These are phyloP conservation scores for Mycena latifolia DNA, from an alignment of 768 basidiomycete genomes.

Conservation along the genomic window DNA sequence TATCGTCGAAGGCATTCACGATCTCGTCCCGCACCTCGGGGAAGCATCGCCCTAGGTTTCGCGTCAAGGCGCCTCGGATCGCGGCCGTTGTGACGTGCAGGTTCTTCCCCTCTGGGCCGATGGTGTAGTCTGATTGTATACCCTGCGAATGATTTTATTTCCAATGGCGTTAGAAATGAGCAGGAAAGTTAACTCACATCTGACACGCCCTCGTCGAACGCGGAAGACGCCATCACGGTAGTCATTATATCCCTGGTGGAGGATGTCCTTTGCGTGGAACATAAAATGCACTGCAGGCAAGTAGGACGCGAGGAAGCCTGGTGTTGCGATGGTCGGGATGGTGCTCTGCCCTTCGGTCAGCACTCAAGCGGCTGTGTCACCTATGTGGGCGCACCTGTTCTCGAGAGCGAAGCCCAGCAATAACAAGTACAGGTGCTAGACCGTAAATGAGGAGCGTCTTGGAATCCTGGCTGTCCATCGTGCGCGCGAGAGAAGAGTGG, in stretches of 20 bases:
- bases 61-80: too few species aligned
- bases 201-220: background rate
- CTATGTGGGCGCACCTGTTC: slow-evolving; percentile 5
- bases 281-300: background rate
- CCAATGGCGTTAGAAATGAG: background rate
- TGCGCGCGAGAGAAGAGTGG: too few species aligned
- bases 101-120: slow-evolving; percentile 4
- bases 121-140: slow-evolving; percentile 1
- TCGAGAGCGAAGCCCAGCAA: background rate
- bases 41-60: slow-evolving; percentile 6
- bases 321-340: background rate
- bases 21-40: slow-evolving; percentile 8
- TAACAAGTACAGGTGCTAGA: background rate
- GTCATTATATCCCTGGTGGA: background rate
- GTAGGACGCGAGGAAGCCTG: slow-evolving; percentile 1
- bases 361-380: too few species aligned
- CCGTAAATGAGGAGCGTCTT: slow-evolving; percentile 3
- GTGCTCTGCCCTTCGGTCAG: background rate
- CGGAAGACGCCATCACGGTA: slow-evolving; percentile 13
- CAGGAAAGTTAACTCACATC: slow-evolving; percentile 1
- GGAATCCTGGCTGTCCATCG: background rate
- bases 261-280: too few species aligned
- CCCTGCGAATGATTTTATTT: background rate
- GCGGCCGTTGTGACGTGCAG: background rate
- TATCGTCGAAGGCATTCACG: background rate